phyloP scores from a whole-genome alignment of 1,139 yeast species.

The Candida albicans region DNA sequence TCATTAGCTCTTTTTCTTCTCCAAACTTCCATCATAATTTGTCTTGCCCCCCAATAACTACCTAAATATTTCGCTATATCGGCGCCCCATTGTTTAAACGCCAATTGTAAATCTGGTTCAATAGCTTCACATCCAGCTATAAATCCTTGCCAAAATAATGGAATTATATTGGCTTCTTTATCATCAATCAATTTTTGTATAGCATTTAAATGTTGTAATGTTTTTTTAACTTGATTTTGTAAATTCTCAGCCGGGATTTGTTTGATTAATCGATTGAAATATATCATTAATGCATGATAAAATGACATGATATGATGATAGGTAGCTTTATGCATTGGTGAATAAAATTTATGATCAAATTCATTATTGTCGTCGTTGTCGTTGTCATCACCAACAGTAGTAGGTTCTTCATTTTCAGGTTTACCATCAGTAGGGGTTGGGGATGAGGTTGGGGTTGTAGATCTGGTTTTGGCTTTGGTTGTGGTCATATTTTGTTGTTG shows the following conservation, averaged over 20 bases:
- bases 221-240: slow-evolving; percentile 60
- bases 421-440: too few species aligned
- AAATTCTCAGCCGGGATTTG: slow-evolving; percentile 51
- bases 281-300: slow-evolving; percentile 72
- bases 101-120: slow-evolving; percentile 55
- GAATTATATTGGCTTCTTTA: slow-evolving; percentile 63
- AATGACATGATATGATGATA: slow-evolving; percentile 82
- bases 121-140: slow-evolving; percentile 85
- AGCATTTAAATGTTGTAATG: slow-evolving; percentile 63
- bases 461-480: too few species aligned
- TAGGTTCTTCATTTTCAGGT: too few species aligned
- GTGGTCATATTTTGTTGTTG: too few species aligned
- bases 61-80: slow-evolving; percentile 74
- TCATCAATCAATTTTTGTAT: slow-evolving; percentile 57
- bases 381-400: too few species aligned
- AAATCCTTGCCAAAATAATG: slow-evolving; percentile 87
- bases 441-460: too few species aligned
- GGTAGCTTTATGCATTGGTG: slow-evolving; percentile 69
- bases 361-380: too few species aligned
- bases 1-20: slow-evolving; percentile 62
- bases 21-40: slow-evolving; percentile 87
- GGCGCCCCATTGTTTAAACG: slow-evolving; percentile 81
- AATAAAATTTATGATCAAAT: slow-evolving; percentile 29
- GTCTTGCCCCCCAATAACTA: slow-evolving; percentile 83
- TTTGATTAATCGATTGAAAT: slow-evolving; percentile 67